Percentiles rank a stretch among this genome's conserved stretches.
Evolutionary conservation across 2,329 filamentous ascomycete species (phyloP).

Genomic region (Amauroascus verrucosus): DNA sequence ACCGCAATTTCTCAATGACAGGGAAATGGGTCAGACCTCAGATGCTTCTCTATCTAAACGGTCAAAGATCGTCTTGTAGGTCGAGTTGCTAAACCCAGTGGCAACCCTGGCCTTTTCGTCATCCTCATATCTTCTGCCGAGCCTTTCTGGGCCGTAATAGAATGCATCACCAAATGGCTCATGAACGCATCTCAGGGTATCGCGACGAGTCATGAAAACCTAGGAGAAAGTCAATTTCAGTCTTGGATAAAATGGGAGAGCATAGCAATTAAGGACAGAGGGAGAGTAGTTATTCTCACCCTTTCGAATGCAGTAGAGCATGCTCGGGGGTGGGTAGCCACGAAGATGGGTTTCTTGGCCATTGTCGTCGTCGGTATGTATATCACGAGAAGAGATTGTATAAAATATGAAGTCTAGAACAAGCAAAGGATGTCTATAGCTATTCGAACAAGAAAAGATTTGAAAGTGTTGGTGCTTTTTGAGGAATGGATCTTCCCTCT

Average conservation of each 20-base stretch:
- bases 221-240: slow-evolving; percentile 28
- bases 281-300: no score
- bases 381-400: background rate
- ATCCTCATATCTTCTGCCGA: slow-evolving; percentile 66
- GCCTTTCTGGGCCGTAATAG: slow-evolving; percentile 85
- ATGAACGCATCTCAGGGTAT: slow-evolving; percentile 73
- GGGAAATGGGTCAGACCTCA: slow-evolving; percentile 51
- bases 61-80: slow-evolving; percentile 58
- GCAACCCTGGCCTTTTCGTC: slow-evolving; percentile 45
- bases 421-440: background rate
- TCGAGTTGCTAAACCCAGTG: slow-evolving; percentile 38
- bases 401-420: background rate
- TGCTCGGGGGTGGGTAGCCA: slow-evolving; percentile 85
- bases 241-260: slow-evolving; percentile 2
- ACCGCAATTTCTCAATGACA: slow-evolving; percentile 17
- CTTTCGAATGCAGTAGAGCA: slow-evolving; percentile 97
- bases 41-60: slow-evolving; percentile 60
- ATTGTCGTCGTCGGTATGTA: slow-evolving; percentile 39
- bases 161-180: slow-evolving; percentile 96
- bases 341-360: slow-evolving; percentile 75
- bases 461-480: background rate
- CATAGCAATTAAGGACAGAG: no score
- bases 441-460: background rate
- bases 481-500: background rate
- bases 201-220: slow-evolving; percentile 93